These are phyloP conservation scores for Pestalotiopsis sp. DNA, from an alignment of 2,329 filamentous ascomycete species.

Conservation along the genomic window DNA sequence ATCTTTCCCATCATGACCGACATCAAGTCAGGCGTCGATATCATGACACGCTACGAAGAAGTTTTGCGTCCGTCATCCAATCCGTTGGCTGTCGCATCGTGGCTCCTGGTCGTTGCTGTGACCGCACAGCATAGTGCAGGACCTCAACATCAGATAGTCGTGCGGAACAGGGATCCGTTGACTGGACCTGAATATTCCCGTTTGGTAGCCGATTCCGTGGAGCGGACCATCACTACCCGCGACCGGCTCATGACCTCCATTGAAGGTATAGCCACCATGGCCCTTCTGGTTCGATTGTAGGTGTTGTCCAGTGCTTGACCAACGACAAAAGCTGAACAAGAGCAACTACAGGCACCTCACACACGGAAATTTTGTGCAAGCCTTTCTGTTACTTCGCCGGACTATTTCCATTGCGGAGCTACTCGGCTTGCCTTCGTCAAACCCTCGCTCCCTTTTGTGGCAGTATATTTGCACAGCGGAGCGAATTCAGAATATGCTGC, in stretches of 20 bases:
- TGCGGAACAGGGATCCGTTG: neutral
- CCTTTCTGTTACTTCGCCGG: neutral
- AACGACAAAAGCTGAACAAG: neutral
- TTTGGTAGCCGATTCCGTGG: neutral
- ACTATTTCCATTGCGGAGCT: neutral
- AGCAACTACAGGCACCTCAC: neutral
- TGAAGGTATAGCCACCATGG: neutral
- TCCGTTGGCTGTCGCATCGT: neutral
- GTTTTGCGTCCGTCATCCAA: neutral
- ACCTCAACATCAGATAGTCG: neutral
- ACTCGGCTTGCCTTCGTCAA: neutral
- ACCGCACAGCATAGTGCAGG: neutral
- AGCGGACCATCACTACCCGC: neutral
- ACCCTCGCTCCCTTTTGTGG: neutral
- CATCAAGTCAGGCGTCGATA: constrained; percentile 1
- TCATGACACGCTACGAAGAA: neutral
- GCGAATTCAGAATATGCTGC: neutral
- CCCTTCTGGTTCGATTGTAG: neutral
- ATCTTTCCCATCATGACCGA: neutral
- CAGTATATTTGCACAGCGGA: neutral
- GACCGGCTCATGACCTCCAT: neutral
- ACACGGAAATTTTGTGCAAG: neutral
- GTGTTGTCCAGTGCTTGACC: neutral
- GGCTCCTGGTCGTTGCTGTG: neutral
- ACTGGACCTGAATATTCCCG: neutral